Base-by-base conservation (phyloP, 2,329 filamentous ascomycete species). In the Westerdykella aurantiaca region DNA sequence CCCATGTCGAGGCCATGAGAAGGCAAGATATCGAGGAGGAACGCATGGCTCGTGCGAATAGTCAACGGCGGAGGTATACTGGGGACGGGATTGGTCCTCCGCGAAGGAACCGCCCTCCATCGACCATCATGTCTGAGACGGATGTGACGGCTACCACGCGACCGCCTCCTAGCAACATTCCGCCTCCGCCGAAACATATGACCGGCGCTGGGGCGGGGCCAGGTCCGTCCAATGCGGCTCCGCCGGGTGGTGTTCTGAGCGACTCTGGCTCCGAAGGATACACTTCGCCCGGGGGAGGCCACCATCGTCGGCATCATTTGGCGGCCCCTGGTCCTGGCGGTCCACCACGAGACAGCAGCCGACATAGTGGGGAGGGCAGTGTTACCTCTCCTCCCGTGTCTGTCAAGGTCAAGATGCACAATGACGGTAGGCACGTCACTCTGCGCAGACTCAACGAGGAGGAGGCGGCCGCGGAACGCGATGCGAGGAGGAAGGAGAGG, bases 391-490 rank as follows among this genome's bases (percentile, higher is more conserved):
- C 78, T n/a, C 78, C 79, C 2, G 78, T 82, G 38, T 80, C 76
- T 23, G 74, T 84, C 43, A 81, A 82, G 60, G 74, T 83, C 34
- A 81, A 81, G 57, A 80, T 82, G 74, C 79, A 82, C 61, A 75
- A 77, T 45, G 79, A 83, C 50, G 79, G 79, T 18, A 73, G 79
- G 6, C 77, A 81, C 54, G 79, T 84, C 31, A 84, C 81, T 2
- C 69, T 84, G 6, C 72, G 80, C 22, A 70, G 79, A 11, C 66
- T 84, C 21, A 80, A 78, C 10, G 77, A 81, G 53, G 75, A 81
- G 64, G 80, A 83, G 68, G 79, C 79, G 12, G 77, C 77, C 9
- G 78, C 78, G 6, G 77, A 78, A 49, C 75, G 79, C 22, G 76
- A 79, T 52, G 74, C 75, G 7, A 68, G 76, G 48, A 70, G 74